Evolutionary conservation across 495 filamentous ascomycete species (phyloP).

Genomic region (Talaromyces wortmannii): DNA sequence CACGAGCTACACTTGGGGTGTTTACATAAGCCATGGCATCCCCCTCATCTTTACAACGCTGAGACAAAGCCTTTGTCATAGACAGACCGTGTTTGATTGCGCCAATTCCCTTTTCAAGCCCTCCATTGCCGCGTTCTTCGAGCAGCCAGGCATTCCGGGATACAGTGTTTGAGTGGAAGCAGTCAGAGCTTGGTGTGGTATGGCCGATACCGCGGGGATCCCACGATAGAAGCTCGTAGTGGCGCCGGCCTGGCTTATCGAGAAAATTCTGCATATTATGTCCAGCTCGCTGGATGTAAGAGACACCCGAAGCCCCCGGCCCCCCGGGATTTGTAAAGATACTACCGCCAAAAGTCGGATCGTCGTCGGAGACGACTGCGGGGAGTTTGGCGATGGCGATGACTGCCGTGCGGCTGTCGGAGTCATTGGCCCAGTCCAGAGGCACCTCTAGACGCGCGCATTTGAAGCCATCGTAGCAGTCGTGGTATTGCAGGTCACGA

Average conservation of each 20-base stretch:
- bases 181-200: neutral
- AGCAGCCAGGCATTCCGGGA: neutral
- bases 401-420: neutral
- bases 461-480: neutral
- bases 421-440: neutral
- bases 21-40: neutral
- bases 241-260: neutral
- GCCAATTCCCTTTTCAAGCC: neutral
- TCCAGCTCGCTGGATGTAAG: neutral
- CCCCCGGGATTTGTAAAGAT: neutral
- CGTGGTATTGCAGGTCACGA: neutral
- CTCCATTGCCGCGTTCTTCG: neutral
- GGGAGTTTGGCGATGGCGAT: neutral
- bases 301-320: neutral
- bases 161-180: neutral
- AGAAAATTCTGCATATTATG: neutral
- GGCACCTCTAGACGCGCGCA: neutral
- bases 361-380: neutral
- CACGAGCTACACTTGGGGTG: slow-evolving; percentile 17
- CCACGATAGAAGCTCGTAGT: slow-evolving; percentile 48
- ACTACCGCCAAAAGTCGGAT: neutral
- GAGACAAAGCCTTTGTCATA: neutral
- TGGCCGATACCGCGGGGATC: slow-evolving; percentile 43
- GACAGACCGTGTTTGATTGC: neutral
- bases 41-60: neutral